phyloP scores from a whole-genome alignment of 495 filamentous ascomycete species.

The Apiosordaria backusii region DNA sequence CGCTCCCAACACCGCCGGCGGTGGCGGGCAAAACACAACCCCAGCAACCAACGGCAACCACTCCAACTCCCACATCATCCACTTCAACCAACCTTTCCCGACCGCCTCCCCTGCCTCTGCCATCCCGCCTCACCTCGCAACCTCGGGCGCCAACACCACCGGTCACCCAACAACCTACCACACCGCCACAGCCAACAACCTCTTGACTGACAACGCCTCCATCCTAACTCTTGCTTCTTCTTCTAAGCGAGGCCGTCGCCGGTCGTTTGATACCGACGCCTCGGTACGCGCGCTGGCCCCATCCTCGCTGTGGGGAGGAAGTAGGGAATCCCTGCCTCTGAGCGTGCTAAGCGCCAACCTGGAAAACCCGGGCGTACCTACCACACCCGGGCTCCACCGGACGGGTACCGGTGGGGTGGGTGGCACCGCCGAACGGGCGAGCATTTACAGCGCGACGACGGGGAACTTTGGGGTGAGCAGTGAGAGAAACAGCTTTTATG shows the following conservation, averaged over 20 bases:
- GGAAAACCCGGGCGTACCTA: slow-evolving; percentile 35
- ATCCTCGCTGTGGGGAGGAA: slow-evolving; percentile 87
- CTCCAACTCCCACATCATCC: slow-evolving; percentile 54
- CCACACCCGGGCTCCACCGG: slow-evolving; percentile 42
- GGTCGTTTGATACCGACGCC: slow-evolving; percentile 92
- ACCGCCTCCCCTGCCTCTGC: slow-evolving; percentile 68
- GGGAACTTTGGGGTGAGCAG: slow-evolving; percentile 49
- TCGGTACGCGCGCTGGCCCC: slow-evolving; percentile 90
- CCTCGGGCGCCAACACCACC: slow-evolving; percentile 37
- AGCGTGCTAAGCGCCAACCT: slow-evolving; percentile 81
- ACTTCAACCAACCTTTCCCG: slow-evolving; percentile 92
- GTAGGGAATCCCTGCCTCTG: slow-evolving; percentile 79
- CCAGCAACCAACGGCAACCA: slow-evolving; percentile 32
- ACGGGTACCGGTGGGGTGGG: slow-evolving; percentile 64
- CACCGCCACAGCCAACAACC: slow-evolving; percentile 85
- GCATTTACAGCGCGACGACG: slow-evolving; percentile 80
- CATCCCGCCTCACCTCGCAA: slow-evolving; percentile 72
- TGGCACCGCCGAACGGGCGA: slow-evolving; percentile 75
- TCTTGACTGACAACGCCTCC: slow-evolving; percentile 90
- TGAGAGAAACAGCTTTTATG: slow-evolving; percentile 79
- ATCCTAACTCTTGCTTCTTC: slow-evolving; percentile 96
- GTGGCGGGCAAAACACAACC: slow-evolving; percentile 58
- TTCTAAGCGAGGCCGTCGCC: slow-evolving; percentile 81
- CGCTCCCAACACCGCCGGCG: slow-evolving; percentile 58
- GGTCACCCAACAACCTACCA: slow-evolving; percentile 79